phyloP scores from a whole-genome alignment of 2,329 filamentous ascomycete genomes.

The Hypoxylon sp. region DNA sequence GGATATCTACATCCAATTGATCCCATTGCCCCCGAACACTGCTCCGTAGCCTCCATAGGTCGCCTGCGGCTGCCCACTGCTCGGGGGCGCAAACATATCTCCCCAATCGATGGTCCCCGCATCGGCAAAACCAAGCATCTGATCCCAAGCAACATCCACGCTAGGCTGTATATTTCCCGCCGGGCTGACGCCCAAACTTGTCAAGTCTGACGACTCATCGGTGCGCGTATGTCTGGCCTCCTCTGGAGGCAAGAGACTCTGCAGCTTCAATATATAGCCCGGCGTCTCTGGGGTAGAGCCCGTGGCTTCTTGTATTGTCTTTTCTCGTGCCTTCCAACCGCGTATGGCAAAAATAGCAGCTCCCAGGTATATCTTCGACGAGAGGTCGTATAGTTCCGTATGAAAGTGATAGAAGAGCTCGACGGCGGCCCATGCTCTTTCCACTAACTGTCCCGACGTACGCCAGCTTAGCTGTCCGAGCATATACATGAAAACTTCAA shows the following conservation, averaged over 20 bases:
- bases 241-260: constrained; percentile 58
- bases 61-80: constrained; percentile 33
- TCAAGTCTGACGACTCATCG: constrained; percentile 37
- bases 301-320: constrained; percentile 55
- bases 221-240: constrained; percentile 55
- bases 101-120: constrained; percentile 50
- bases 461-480: constrained; percentile 68
- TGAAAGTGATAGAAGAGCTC: constrained; percentile 65
- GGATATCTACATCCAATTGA: constrained; percentile 45
- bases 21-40: constrained; percentile 40
- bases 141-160: constrained; percentile 52
- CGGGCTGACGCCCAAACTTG: constrained; percentile 15
- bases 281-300: constrained; percentile 61
- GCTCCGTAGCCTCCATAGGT: constrained; percentile 40
- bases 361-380: constrained; percentile 60
- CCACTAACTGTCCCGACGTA: constrained; percentile 64
- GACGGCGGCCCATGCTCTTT: constrained; percentile 67
- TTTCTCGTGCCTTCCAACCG: constrained; percentile 68
- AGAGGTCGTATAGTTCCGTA: constrained; percentile 65
- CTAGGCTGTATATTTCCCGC: constrained; percentile 25
- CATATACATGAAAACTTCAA: constrained; percentile 70
- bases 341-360: constrained; percentile 65
- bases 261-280: constrained; percentile 62
- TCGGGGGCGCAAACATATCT: constrained; percentile 50
- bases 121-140: constrained; percentile 54